These are phyloP conservation scores for Nakazawaea wyomingensis DNA, from an alignment of 805 yeast species.

Conservation along the genomic window DNA sequence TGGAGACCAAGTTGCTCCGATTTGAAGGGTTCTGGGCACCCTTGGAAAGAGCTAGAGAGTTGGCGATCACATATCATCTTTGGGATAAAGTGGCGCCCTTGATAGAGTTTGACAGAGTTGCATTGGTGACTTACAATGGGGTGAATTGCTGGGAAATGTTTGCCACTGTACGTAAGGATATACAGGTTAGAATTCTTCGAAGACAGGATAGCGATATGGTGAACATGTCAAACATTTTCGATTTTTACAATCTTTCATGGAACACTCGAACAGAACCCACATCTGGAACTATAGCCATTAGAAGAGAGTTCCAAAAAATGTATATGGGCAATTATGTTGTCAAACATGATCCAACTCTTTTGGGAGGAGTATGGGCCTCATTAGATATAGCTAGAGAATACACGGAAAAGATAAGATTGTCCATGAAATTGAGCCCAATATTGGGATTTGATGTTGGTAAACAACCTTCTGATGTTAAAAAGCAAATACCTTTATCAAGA, in stretches of 20 bases:
- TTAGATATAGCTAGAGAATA: slow-evolving; percentile 1
- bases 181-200: slow-evolving; percentile 1
- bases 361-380: slow-evolving; percentile 7
- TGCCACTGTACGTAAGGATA: not conserved
- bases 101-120: slow-evolving; percentile 4
- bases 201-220: slow-evolving; percentile 3
- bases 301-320: not conserved
- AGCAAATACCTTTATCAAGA: not conserved
- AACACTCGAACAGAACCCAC: not conserved
- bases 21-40: slow-evolving; percentile 5
- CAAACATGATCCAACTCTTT: slow-evolving; percentile 1
- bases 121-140: not conserved
- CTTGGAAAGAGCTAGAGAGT: slow-evolving; percentile 2
- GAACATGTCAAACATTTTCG: slow-evolving; percentile 1
- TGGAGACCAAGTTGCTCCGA: not conserved
- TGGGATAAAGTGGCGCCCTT: not conserved
- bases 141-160: slow-evolving; percentile 6
- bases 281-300: not conserved
- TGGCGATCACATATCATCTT: not conserved
- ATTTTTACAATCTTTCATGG: slow-evolving; percentile 1
- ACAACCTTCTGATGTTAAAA: not conserved
- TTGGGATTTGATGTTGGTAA: not conserved
- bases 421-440: not conserved
- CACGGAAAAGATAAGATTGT: not conserved
- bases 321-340: not conserved